phyloP scores from a whole-genome alignment of 2,329 filamentous ascomycete species.

The Ceratocystiopsis minuta region DNA sequence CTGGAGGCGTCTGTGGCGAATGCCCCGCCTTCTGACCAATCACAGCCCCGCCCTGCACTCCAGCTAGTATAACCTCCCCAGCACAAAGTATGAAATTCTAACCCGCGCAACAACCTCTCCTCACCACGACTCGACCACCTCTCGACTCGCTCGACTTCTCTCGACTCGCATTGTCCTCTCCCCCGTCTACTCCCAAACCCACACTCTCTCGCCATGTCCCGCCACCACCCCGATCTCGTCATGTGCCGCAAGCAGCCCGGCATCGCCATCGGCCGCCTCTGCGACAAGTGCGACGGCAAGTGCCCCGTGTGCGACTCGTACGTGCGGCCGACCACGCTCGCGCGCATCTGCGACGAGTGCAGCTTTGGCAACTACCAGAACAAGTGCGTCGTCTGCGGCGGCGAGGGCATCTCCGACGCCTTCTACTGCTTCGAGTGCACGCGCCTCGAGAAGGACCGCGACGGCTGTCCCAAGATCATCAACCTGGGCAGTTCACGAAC shows the following conservation, averaged over 20 bases:
- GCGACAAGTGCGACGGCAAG: constrained; percentile 99
- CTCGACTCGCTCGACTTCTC: background rate
- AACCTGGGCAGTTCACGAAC: constrained; percentile 91
- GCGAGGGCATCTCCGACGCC: constrained; percentile 86
- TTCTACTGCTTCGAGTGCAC: constrained; percentile 99
- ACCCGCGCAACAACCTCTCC: too few relatives aligned
- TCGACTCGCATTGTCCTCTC: background rate
- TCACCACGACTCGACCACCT: too few relatives aligned
- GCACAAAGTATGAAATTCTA: too few relatives aligned
- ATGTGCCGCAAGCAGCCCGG: constrained; percentile 99
- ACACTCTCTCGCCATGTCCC: constrained; percentile 51
- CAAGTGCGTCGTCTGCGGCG: constrained; percentile 97
- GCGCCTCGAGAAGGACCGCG: constrained; percentile 84
- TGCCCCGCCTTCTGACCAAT: too few relatives aligned
- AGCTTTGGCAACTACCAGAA: constrained; percentile 99
- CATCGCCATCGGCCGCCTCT: constrained; percentile 94
- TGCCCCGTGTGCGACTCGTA: constrained; percentile 98
- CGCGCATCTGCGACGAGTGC: constrained; percentile 98
- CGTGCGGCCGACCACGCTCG: constrained; percentile 90
- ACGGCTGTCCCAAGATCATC: constrained; percentile 98
- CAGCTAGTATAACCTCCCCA: too few relatives aligned
- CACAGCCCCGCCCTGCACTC: too few relatives aligned
- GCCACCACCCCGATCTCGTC: constrained; percentile 93
- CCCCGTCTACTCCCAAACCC: background rate
- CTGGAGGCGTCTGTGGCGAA: too few relatives aligned